phyloP scores from a whole-genome alignment of 2,329 filamentous ascomycete species.

The Emergomyces pasteurianus region DNA sequence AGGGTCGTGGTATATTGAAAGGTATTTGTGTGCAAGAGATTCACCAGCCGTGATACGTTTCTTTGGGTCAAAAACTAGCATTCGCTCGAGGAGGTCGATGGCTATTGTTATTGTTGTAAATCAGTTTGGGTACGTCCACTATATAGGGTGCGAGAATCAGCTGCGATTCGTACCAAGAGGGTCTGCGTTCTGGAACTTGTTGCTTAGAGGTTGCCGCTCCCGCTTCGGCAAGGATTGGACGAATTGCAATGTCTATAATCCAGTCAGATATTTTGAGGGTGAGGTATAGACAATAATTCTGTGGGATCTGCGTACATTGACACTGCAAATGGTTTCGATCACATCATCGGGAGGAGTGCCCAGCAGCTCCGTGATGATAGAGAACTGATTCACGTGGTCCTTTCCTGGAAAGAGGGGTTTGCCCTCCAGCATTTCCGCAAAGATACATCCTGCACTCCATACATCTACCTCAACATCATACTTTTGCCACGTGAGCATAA shows the following conservation, averaged over 20 bases:
- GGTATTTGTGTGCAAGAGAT: conserved; percentile 82
- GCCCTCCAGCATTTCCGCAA: conserved; percentile 46
- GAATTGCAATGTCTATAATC: conserved; percentile 71
- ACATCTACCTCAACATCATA: conserved; percentile 99
- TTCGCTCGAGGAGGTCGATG: conserved; percentile 84
- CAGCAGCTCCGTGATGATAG: conserved; percentile 94
- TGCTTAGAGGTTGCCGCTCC: conserved; percentile 69
- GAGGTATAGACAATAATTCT: background rate
- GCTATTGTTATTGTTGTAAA: conserved; percentile 39
- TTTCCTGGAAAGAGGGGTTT: conserved; percentile 98
- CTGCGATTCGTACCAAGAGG: conserved; percentile 50
- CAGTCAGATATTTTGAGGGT: background rate
- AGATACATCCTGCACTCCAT: conserved; percentile 52
- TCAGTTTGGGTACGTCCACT: background rate
- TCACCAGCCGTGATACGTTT: conserved; percentile 81
- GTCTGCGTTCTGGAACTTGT: conserved; percentile 95
- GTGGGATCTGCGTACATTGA: conserved; percentile 58
- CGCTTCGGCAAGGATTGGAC: conserved; percentile 95
- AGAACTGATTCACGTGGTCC: conserved; percentile 99
- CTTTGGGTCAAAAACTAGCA: conserved; percentile 98
- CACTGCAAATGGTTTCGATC: conserved; percentile 95
- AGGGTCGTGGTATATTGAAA: conserved; percentile 92
- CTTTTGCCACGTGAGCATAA: conserved; percentile 99
- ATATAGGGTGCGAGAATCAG: background rate
- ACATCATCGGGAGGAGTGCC: conserved; percentile 97